Conservation (phyloP, 768 basidiomycete species). For the Cyclocybe cylindracea region DNA sequence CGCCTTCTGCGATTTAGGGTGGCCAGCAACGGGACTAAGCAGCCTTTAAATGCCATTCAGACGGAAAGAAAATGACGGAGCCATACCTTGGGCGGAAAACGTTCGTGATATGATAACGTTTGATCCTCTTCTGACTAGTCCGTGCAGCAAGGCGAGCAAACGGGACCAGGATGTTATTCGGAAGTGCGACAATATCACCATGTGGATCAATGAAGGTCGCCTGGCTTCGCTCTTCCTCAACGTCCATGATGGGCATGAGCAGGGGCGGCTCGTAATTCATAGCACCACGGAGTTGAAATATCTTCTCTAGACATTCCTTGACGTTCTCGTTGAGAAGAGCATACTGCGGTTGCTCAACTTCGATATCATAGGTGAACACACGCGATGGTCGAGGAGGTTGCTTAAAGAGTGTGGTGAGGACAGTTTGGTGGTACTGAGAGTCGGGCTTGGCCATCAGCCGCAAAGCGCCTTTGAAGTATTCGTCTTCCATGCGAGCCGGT, state of each 20-base stretch:
- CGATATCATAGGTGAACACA: slow-evolving; percentile 73
- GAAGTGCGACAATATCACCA: slow-evolving; percentile 74
- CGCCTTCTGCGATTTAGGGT: slow-evolving; percentile 71
- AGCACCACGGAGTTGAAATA: slow-evolving; percentile 90
- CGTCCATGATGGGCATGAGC: slow-evolving; percentile 70
- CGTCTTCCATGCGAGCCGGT: slow-evolving; percentile 78
- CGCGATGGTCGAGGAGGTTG: slow-evolving; percentile 66
- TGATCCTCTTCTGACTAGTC: slow-evolving; percentile 66
- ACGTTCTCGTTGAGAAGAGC: slow-evolving; percentile 73
- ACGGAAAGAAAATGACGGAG: background rate
- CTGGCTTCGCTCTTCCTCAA: slow-evolving; percentile 62
- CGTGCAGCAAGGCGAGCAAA: slow-evolving; percentile 86
- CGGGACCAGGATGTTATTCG: slow-evolving; percentile 70
- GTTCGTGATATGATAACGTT: slow-evolving; percentile 79
- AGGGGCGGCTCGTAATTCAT: slow-evolving; percentile 85
- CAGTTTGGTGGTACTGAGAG: slow-evolving; percentile 78
- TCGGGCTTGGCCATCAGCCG: slow-evolving; percentile 81
- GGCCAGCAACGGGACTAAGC: slow-evolving; percentile 63
- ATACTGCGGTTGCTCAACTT: slow-evolving; percentile 68
- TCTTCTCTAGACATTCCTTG: slow-evolving; percentile 69
- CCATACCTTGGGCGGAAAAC: slow-evolving; percentile 68
- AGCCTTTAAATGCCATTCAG: background rate
- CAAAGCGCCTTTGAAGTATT: slow-evolving; percentile 81
- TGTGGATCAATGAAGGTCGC: slow-evolving; percentile 80
- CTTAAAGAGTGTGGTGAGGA: slow-evolving; percentile 77